A percentile compares a stretch with the other conserved stretches of the same genome.
These are phyloP conservation scores for Pyrenochaeta sp. DNA, from an alignment of 2,329 filamentous ascomycete species.

Conservation along the genomic window DNA sequence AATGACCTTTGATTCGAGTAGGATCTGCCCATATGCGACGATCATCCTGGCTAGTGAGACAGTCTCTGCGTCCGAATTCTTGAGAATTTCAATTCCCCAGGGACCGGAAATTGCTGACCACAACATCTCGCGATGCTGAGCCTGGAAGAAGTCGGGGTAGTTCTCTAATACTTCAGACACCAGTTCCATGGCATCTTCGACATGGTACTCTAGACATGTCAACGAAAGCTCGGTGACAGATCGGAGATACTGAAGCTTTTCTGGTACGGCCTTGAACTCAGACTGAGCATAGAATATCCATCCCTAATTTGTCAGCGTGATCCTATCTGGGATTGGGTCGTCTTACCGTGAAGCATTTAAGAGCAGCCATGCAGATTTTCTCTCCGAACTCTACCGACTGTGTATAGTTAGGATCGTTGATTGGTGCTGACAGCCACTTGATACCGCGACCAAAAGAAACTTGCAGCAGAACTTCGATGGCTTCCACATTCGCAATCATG, in stretches of 20 bases:
- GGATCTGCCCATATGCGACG: slow-evolving; percentile 44
- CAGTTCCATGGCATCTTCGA: slow-evolving; percentile 48
- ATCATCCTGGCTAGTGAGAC: slow-evolving; percentile 45
- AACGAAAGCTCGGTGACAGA: slow-evolving; percentile 67
- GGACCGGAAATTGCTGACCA: slow-evolving; percentile 43
- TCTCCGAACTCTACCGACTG: slow-evolving; percentile 36
- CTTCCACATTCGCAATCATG: slow-evolving; percentile 60
- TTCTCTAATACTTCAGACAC: slow-evolving; percentile 46
- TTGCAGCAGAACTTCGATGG: slow-evolving; percentile 59
- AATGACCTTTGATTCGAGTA: slow-evolving; percentile 41
- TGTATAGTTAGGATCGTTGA: slow-evolving; percentile 30
- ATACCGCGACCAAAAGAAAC: slow-evolving; percentile 48
- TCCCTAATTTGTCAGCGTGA: slow-evolving; percentile 56
- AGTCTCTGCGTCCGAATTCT: slow-evolving; percentile 44
- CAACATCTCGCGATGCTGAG: slow-evolving; percentile 40
- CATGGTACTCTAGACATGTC: slow-evolving; percentile 66
- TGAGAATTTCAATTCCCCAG: slow-evolving; percentile 46
- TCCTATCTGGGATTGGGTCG: neutral
- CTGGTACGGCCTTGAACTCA: slow-evolving; percentile 63
- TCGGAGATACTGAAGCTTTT: slow-evolving; percentile 66
- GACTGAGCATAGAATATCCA: slow-evolving; percentile 79
- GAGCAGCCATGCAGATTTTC: slow-evolving; percentile 41
- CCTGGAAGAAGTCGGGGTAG: slow-evolving; percentile 44
- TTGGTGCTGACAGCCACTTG: slow-evolving; percentile 38
- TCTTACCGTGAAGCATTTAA: slow-evolving; percentile 44